Conservation (phyloP, 495 filamentous ascomycete genomes). For the Sordaria brevicollis region DNA sequence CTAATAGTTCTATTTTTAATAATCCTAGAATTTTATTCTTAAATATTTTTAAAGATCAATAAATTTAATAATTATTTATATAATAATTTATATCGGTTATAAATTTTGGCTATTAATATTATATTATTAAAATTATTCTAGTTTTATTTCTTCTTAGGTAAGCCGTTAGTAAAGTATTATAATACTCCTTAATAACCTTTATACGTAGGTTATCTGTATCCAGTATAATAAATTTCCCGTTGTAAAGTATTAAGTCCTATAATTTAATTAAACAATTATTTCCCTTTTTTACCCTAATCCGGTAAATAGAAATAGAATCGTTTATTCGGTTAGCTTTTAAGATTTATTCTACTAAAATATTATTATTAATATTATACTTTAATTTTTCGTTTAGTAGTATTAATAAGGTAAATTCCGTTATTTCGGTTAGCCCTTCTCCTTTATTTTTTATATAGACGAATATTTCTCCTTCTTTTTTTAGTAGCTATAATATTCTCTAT, state of each 20-base stretch:
- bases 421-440: too few relatives aligned
- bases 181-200: not conserved
- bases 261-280: not conserved
- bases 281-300: not conserved
- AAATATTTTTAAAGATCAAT: not conserved
- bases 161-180: not conserved
- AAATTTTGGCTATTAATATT: not conserved
- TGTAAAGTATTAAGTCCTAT: not conserved
- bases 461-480: not conserved
- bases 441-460: not conserved
- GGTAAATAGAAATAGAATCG: not conserved
- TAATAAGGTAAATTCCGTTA: too few relatives aligned
- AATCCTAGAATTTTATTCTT: not conserved
- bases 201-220: not conserved
- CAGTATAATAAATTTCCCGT: not conserved
- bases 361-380: too few relatives aligned
- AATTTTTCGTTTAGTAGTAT: too few relatives aligned
- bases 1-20: not conserved
- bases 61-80: not conserved
- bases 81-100: too few relatives aligned
- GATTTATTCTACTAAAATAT: too few relatives aligned
- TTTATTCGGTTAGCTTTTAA: not conserved
- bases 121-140: not conserved
- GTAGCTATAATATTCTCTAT: too few relatives aligned
- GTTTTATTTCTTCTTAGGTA: slow-evolving; percentile 1